Evolutionary conservation across 352 stramenopile genomes (phyloP), one percentile per base, ranked within the genome.

Genomic region (Globisporangium nodosum): DNA sequence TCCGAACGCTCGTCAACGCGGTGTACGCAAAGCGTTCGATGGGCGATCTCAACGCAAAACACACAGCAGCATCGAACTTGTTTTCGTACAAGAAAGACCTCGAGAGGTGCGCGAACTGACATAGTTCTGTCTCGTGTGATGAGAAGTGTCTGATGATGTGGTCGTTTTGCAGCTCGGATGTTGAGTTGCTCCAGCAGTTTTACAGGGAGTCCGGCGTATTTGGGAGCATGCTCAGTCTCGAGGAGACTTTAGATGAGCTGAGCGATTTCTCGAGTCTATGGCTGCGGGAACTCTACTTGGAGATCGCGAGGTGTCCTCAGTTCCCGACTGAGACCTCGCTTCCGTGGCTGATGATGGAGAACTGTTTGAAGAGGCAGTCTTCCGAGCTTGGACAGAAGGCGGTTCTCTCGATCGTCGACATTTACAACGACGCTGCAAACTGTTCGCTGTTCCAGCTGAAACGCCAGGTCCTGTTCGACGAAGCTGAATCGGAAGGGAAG

Each of bases 371-470:
- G 43, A 63, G n/a, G 47, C 18, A 35, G 7, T 60, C 21, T 1
- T 60, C 39, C 30, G 43, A 16, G 35, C 31, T 61, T 2, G 56
- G 51, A n/a, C 35, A 68, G 3, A 65, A 85, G 33, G 63, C 76
- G 11, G 57, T 80, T 3, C 50, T 92, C 2, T 85, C 79, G 42
- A 56, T 91, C 11, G 49, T 96, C 35, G 85, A 96, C 43, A 58
- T 88, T 20, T 97, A 97, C 69, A 95, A 96, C 51, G 85, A 97
- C 50, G 84, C 87, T 13, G 76, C 69, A 0, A 65, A 73, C 35
- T 61, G 49, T 18, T 74, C 79, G 2, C 54, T 96, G 2, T 69
- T 76, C 33, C 39, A 62, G n/a, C 57, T 89, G n/a, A 75, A 76
- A 50, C 73, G 81, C 53, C 76, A 88, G 45, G 80, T 74, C 45